Percentiles rank a stretch among this genome's conserved stretches.
phyloP scores from a whole-genome alignment of 2,329 filamentous ascomycete genomes.

The Hansfordia pulvinata region DNA sequence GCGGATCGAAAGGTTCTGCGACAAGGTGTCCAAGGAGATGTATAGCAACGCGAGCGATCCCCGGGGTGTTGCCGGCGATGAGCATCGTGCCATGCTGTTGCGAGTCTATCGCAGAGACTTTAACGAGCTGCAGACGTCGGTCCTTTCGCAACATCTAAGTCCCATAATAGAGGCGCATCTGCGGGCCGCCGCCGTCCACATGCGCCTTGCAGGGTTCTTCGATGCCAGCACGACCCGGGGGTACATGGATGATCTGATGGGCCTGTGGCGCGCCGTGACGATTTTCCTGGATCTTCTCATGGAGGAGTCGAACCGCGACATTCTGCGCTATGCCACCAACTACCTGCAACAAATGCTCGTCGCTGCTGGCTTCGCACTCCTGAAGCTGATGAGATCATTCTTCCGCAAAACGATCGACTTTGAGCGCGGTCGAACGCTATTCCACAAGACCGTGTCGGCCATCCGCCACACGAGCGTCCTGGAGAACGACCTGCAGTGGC shows the following conservation, averaged over 20 bases:
- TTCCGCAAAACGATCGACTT: conserved; percentile 62
- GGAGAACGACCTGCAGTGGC: conserved; percentile 67
- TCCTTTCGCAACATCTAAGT: conserved; percentile 43
- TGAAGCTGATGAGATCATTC: conserved; percentile 67
- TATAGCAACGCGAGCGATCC: conserved; percentile 67
- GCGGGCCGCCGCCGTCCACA: conserved; percentile 59
- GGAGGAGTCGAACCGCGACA: conserved; percentile 38
- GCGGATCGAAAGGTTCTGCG: conserved; percentile 60
- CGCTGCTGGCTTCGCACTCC: conserved; percentile 63
- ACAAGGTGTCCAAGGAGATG: conserved; percentile 68
- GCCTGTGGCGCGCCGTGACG: conserved; percentile 59
- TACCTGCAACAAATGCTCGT: conserved; percentile 79
- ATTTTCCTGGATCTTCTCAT: conserved; percentile 55
- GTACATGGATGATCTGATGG: conserved; percentile 62
- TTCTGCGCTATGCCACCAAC: conserved; percentile 55
- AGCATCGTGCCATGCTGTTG: conserved; percentile 53
- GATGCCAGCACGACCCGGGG: conserved; percentile 59
- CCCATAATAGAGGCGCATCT: conserved; percentile 52
- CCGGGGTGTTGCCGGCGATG: conserved; percentile 52
- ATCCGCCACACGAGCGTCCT: conserved; percentile 62
- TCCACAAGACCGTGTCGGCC: conserved; percentile 56
- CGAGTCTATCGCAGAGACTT: conserved; percentile 53
- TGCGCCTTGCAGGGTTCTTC: conserved; percentile 70
- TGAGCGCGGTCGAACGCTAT: conserved; percentile 52
- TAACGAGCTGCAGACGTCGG: conserved; percentile 46